Percentiles rank a stretch among this genome's conserved stretches.
These are phyloP conservation scores for Lipomyces yamanashiensis DNA, from an alignment of 805 yeast species.

Conservation along the genomic window DNA sequence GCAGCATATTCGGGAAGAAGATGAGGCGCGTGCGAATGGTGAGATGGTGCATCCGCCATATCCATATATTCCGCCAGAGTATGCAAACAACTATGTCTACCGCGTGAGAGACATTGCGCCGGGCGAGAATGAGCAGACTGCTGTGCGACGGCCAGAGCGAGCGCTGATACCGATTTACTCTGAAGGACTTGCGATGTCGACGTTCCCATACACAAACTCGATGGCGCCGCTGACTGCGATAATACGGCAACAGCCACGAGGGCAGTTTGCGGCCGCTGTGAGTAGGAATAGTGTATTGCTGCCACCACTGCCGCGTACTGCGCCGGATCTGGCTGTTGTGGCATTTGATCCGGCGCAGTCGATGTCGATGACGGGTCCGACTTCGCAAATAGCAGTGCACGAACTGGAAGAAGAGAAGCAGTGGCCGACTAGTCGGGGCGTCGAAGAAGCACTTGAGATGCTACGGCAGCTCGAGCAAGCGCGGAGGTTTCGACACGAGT, in stretches of 20 bases:
- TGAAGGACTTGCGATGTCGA: conserved; percentile 39
- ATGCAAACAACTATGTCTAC: conserved; percentile 18
- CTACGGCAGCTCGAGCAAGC: conserved; percentile 21
- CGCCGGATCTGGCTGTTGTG: neutral
- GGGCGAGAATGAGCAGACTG: conserved; percentile 10
- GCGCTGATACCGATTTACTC: conserved; percentile 40
- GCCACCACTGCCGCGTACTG: conserved; percentile 28
- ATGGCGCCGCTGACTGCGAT: conserved; percentile 38
- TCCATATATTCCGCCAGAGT: conserved; percentile 1
- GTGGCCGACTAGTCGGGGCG: neutral
- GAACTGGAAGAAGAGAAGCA: neutral
- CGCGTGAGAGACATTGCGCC: conserved; percentile 24
- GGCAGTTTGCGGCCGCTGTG: conserved; percentile 29
- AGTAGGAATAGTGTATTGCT: conserved; percentile 12
- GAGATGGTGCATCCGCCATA: conserved; percentile 21
- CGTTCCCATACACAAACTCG: conserved; percentile 43
- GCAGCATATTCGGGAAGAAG: conserved; percentile 1
- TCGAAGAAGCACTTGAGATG: conserved; percentile 21
- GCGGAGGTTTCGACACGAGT: conserved; percentile 14
- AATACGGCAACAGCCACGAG: conserved; percentile 30
- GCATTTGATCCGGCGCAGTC: neutral
- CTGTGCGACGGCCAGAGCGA: conserved; percentile 17
- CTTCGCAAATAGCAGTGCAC: neutral
- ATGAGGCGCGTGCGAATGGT: conserved; percentile 3
- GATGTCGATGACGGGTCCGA: neutral